Base-by-base conservation (phyloP, 2,329 filamentous ascomycete species). In the Niveomyces coronatus region DNA sequence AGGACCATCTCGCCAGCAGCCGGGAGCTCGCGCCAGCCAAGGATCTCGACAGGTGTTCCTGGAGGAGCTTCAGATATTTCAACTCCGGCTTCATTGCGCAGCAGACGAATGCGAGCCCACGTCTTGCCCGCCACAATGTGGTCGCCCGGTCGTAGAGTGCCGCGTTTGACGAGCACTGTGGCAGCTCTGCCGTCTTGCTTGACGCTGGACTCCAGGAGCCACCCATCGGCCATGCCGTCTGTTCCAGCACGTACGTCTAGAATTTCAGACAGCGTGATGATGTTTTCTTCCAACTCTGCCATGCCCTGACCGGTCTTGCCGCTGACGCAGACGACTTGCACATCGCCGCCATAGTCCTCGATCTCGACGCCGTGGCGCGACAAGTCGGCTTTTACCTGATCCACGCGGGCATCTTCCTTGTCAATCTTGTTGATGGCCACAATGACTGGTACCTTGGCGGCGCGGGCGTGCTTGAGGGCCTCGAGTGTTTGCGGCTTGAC, bases 341-440 rank as follows among this genome's bases (percentile, higher is more conserved):
- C 85, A 46, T 98, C 91, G 42, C 91, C 91, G 28, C 91, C 91
- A 51, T 77, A 94, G 53, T 96, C 91, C 63, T 98, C 91, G 39
- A 98, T 82, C 49, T 94, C 83, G 20, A 98, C 78, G 7, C 84
- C 86, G 52, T 94, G 72, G 3, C 78, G 70, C 8, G 84, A 77
- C 17, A 98, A 76, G 56, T 96, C 91, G 40, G 80, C 70, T 63
- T 96, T 96, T 45, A 96, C 88, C 33, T 77, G 74, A 29, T 95
- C 82, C 9, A 87, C 64, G 36, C 86, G 76, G 5, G 84, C 80
- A 43, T 85, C 82, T 43, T 82, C 77, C 61, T 91, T 94, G 63
- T 98, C 91, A 36, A 94, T 76, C 62, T 98, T 98, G 67, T 91
- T 98, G 62, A 96, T 89, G 13, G 93, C 93, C 35, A 98, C 91